phyloP scores from a whole-genome alignment of 2,329 filamentous ascomycete species.

The Colletotrichum ledebouriae region DNA sequence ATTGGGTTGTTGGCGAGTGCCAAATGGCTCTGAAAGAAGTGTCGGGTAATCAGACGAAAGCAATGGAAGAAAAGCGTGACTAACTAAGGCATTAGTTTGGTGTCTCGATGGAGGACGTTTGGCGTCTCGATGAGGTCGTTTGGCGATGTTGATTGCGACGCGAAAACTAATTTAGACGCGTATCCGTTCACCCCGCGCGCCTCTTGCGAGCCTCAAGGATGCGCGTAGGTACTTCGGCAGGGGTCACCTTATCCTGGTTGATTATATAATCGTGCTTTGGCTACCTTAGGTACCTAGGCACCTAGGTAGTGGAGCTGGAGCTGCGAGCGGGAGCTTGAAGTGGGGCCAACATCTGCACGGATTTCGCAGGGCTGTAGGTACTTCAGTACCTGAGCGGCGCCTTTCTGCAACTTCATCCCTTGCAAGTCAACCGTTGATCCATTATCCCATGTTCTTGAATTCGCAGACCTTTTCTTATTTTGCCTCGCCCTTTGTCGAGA shows the following conservation, averaged over 20 bases:
- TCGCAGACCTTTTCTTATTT: slow-evolving; percentile 1
- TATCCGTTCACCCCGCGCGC: slow-evolving; percentile 31
- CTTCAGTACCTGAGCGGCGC: not conserved
- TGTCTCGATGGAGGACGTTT: not conserved
- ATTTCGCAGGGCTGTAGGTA: slow-evolving; percentile 2
- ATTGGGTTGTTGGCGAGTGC: not conserved
- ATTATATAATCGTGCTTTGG: slow-evolving; percentile 2
- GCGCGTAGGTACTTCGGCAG: not conserved
- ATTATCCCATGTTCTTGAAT: slow-evolving; percentile 16
- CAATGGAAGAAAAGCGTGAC: not conserved
- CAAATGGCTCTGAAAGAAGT: not conserved
- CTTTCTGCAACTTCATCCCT: slow-evolving; percentile 37
- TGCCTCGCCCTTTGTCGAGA: not conserved
- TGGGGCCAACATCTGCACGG: slow-evolving; percentile 25
- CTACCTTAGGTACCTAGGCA: too few species aligned
- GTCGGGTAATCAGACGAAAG: not conserved
- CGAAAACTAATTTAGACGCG: slow-evolving; percentile 37
- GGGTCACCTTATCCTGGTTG: not conserved
- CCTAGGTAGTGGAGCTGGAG: slow-evolving; percentile 7
- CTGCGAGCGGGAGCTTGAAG: not conserved
- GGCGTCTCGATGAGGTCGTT: not conserved
- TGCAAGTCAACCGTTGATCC: slow-evolving; percentile 30
- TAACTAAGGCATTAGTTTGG: slow-evolving; percentile 1
- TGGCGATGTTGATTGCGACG: slow-evolving; percentile 15
- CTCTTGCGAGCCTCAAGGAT: slow-evolving; percentile 13